These are phyloP conservation scores for Debaryomyces udenii DNA, from an alignment of 1,139 yeast genomes.

Conservation along the genomic window DNA sequence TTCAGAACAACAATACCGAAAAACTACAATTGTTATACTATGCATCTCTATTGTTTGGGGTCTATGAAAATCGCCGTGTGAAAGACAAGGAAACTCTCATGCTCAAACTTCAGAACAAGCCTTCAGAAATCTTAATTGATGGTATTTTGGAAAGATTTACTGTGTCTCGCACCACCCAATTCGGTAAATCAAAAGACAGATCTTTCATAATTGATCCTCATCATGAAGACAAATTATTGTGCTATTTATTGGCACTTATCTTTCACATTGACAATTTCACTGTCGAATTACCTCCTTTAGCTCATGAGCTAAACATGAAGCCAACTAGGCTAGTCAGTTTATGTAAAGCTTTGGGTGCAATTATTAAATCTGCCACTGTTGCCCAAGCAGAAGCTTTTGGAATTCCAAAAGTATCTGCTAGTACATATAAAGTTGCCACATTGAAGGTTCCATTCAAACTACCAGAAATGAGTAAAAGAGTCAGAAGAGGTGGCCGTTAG, in stretches of 20 bases:
- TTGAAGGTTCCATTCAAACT: conserved; percentile 87
- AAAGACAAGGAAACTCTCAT: conserved; percentile 62
- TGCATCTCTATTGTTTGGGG: conserved; percentile 76
- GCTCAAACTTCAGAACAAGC: conserved; percentile 60
- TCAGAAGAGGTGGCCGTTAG: conserved; percentile 32
- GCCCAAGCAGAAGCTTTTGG: conserved; percentile 84
- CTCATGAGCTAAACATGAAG: conserved; percentile 81
- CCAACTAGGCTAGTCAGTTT: conserved; percentile 72
- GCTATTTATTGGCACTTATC: conserved; percentile 72
- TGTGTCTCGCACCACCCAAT: conserved; percentile 60
- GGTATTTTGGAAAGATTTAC: conserved; percentile 74
- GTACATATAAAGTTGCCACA: conserved; percentile 75
- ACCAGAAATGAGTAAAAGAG: conserved; percentile 80
- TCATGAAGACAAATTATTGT: conserved; percentile 81
- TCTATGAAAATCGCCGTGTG: conserved; percentile 72
- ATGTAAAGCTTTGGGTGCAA: conserved; percentile 82
- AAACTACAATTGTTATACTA: conserved; percentile 75
- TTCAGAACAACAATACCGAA: conserved; percentile 49
- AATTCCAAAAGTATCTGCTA: conserved; percentile 65
- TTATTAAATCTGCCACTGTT: conserved; percentile 71
- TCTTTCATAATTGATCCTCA: conserved; percentile 81
- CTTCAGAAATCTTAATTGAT: conserved; percentile 74
- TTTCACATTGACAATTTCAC: conserved; percentile 77
- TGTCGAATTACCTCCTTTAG: conserved; percentile 78
- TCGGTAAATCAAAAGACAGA: conserved; percentile 75